Conservation (phyloP, 208 protist genomes). For the Phytomonas sp. region DNA sequence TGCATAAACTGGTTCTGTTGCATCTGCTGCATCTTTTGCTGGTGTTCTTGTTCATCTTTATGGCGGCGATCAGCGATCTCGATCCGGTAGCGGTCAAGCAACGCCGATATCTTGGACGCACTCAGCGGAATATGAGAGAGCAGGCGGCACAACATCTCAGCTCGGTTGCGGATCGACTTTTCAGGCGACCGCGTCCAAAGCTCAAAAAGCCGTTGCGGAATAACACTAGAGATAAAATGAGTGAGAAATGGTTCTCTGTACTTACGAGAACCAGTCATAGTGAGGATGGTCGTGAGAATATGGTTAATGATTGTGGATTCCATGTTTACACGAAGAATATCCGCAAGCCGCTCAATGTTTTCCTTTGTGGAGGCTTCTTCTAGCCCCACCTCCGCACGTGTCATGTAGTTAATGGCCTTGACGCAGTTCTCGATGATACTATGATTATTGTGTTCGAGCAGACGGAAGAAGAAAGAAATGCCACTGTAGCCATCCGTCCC, state of each 20-base stretch:
- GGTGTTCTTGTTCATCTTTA: constrained; percentile 76
- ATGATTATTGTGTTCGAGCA: constrained; percentile 67
- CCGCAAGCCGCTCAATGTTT: constrained; percentile 49
- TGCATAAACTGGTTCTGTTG: constrained; percentile 82
- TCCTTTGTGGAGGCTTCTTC: constrained; percentile 45
- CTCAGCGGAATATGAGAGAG: constrained; percentile 43
- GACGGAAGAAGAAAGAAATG: constrained; percentile 71
- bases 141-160: constrained; percentile 54
- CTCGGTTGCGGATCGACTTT: constrained; percentile 47
- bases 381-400: constrained; percentile 47
- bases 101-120: constrained; percentile 17
- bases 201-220: constrained; percentile 58
- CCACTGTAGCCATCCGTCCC: constrained; percentile 67
- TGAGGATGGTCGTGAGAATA: constrained; percentile 58
- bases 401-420: constrained; percentile 52
- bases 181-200: constrained; percentile 65
- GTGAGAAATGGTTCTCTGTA: constrained; percentile 45
- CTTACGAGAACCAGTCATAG: constrained; percentile 61
- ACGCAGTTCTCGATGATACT: constrained; percentile 59
- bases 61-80: constrained; percentile 64
- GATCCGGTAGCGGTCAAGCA: constrained; percentile 54
- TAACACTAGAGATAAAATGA: constrained; percentile 33
- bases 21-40: constrained; percentile 76
- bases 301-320: constrained; percentile 46
- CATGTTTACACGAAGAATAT: constrained; percentile 36